Evolutionary conservation across 192 early-diverging fungal genomes (phyloP).

Genomic region (Podila epicladia): DNA sequence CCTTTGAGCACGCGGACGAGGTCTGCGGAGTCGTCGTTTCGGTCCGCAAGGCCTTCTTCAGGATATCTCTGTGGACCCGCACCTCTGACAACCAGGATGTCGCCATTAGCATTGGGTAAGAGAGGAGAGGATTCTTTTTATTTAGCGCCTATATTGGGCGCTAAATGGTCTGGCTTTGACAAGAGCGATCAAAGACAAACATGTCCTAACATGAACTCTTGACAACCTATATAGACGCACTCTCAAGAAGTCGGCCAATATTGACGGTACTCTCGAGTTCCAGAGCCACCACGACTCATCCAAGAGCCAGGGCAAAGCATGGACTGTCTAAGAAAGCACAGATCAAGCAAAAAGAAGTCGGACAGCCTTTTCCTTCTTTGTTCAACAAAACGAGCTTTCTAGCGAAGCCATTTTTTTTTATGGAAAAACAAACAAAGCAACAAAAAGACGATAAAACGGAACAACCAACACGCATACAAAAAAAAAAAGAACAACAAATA

Average conservation of each 20-base stretch:
- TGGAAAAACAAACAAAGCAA: too few relatives aligned
- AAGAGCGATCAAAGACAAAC: background rate
- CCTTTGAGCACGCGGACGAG: conserved; percentile 79
- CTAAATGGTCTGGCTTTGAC: background rate
- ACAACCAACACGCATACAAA: too few relatives aligned
- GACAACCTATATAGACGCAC: conserved; percentile 11
- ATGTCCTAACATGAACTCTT: background rate
- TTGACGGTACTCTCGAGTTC: conserved; percentile 40
- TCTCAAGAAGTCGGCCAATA: conserved; percentile 21
- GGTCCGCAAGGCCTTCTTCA: conserved; percentile 83
- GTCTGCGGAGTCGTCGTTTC: conserved; percentile 91
- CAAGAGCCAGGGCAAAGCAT: conserved; percentile 24
- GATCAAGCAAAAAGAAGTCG: background rate
- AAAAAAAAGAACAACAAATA: too few relatives aligned
- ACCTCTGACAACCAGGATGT: conserved; percentile 62
- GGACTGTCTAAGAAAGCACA: conserved; percentile 28
- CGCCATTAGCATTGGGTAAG: conserved; percentile 64
- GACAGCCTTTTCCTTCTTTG: background rate
- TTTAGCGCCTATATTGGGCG: background rate
- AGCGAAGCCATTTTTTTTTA: too few relatives aligned
- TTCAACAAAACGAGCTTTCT: too few relatives aligned
- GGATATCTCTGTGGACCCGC: conserved; percentile 89
- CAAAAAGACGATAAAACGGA: too few relatives aligned
- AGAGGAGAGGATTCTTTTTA: background rate
- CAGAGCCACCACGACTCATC: conserved; percentile 39